Evolutionary conservation across 176 grass and related monocot genomes (phyloP).

Genomic region (Zoysia pacifica): DNA sequence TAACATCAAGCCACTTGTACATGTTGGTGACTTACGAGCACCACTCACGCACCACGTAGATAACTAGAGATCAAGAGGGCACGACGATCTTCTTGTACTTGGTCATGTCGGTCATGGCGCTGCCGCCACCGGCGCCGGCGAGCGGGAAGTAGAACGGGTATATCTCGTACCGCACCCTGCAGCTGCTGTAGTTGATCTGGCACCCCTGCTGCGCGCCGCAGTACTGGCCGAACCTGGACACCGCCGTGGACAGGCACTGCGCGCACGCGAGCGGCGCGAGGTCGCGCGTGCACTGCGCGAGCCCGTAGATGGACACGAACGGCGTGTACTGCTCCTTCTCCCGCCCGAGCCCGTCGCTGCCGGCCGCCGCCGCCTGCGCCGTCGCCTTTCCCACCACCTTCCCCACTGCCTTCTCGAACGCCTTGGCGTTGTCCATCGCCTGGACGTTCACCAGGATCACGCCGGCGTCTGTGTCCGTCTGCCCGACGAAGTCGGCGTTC

Average conservation of each 20-base stretch:
- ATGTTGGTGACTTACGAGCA: background rate
- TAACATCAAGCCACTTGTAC: background rate
- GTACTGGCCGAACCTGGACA: slow-evolving; percentile 51
- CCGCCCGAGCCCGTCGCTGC: slow-evolving; percentile 47
- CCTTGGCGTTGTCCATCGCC: slow-evolving; percentile 42
- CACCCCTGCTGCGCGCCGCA: slow-evolving; percentile 58
- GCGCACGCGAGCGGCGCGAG: slow-evolving; percentile 42
- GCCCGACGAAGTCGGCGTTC: slow-evolving; percentile 47
- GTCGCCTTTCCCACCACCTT: slow-evolving; percentile 36
- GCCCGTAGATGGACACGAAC: slow-evolving; percentile 58
- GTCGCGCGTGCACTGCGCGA: slow-evolving; percentile 75
- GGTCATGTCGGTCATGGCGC: slow-evolving; percentile 36
- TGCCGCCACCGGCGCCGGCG: background rate
- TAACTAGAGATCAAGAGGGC: background rate
- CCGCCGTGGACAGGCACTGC: slow-evolving; percentile 60
- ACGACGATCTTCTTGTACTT: slow-evolving; percentile 60
- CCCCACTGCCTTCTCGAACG: slow-evolving; percentile 53
- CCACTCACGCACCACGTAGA: background rate
- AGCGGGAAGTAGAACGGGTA: slow-evolving; percentile 79
- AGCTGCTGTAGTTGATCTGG: slow-evolving; percentile 71
- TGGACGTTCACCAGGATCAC: slow-evolving; percentile 52
- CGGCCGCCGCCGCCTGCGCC: slow-evolving; percentile 41
- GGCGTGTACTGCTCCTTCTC: slow-evolving; percentile 54
- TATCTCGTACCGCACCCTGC: slow-evolving; percentile 73
- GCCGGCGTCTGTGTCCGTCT: slow-evolving; percentile 42